A percentile compares a stretch with the other conserved stretches of the same genome.
Conservation (phyloP, 179 eudicot species). For the Spergularia azorica region DNA sequence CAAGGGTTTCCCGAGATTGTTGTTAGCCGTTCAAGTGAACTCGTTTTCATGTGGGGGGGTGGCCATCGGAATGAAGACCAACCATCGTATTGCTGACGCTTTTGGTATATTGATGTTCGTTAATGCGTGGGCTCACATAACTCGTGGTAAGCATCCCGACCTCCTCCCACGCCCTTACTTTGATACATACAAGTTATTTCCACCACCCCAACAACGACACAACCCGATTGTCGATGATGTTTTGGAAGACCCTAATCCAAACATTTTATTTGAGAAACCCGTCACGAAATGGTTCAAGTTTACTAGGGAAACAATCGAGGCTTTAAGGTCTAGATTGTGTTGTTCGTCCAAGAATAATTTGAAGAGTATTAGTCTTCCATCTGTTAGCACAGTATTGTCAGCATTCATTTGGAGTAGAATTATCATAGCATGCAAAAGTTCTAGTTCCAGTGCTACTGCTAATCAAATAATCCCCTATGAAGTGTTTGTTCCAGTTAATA, state of each 20-base stretch:
- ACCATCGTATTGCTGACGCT: conserved; percentile 1
- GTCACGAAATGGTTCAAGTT: conserved; percentile 20
- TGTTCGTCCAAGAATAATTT: not conserved
- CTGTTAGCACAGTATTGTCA: not conserved
- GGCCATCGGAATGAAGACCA: conserved; percentile 1
- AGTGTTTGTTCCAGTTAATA: conserved; percentile 3
- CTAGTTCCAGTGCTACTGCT: not conserved
- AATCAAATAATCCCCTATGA: not conserved
- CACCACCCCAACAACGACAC: not conserved
- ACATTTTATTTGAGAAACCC: not conserved
- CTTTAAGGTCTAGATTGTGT: not conserved
- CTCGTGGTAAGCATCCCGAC: not conserved
- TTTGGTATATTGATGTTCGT: conserved; percentile 6
- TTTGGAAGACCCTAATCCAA: conserved; percentile 6
- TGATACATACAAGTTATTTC: conserved; percentile 9
- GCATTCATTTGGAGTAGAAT: conserved; percentile 15
- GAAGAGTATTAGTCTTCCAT: not conserved
- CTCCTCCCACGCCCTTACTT: conserved; percentile 4
- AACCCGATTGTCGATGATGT: conserved; percentile 8
- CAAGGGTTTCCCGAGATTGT: not conserved
- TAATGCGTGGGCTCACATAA: conserved; percentile 4
- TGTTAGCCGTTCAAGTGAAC: conserved; percentile 6
- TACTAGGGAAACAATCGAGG: not conserved
- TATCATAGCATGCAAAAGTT: not conserved
- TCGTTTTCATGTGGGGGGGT: conserved; percentile 9